These are phyloP conservation scores for Leucocoprinus leucothites DNA, from an alignment of 768 basidiomycete species.

Conservation along the genomic window DNA sequence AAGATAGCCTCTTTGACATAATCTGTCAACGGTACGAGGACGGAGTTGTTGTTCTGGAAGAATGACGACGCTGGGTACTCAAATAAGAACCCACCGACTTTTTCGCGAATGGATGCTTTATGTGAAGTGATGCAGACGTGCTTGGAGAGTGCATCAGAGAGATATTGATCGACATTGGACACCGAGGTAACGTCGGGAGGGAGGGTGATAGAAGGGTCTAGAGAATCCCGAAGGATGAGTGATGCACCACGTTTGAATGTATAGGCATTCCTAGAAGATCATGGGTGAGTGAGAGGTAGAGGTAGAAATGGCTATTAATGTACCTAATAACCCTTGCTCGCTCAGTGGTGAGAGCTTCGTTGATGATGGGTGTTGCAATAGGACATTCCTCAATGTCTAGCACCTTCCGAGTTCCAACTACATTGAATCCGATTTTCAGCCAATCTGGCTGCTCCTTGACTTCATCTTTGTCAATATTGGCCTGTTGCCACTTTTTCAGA, in stretches of 20 bases:
- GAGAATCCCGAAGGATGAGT: slow-evolving; percentile 84
- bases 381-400: slow-evolving; percentile 98
- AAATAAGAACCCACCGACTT: slow-evolving; percentile 77
- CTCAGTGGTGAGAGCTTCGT: slow-evolving; percentile 57
- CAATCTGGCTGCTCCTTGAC: slow-evolving; percentile 49
- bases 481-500: slow-evolving; percentile 13
- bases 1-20: slow-evolving; percentile 81
- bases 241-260: slow-evolving; percentile 88
- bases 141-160: slow-evolving; percentile 39
- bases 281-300: slow-evolving; percentile 7
- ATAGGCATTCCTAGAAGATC: slow-evolving; percentile 58
- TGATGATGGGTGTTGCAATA: slow-evolving; percentile 81
- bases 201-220: slow-evolving; percentile 25
- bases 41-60: slow-evolving; percentile 98
- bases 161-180: slow-evolving; percentile 26
- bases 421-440: slow-evolving; percentile 88
- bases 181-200: neutral
- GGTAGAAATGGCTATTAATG: slow-evolving; percentile 17
- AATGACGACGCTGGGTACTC: slow-evolving; percentile 87
- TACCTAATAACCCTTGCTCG: slow-evolving; percentile 70
- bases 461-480: slow-evolving; percentile 5
- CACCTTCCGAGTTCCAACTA: slow-evolving; percentile 65
- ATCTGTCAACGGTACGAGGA: slow-evolving; percentile 77
- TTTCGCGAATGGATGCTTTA: slow-evolving; percentile 76
- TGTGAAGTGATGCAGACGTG: slow-evolving; percentile 86